Base-by-base conservation (phyloP, 2,329 filamentous ascomycete genomes). In the Pseudogymnoascus sp. region DNA sequence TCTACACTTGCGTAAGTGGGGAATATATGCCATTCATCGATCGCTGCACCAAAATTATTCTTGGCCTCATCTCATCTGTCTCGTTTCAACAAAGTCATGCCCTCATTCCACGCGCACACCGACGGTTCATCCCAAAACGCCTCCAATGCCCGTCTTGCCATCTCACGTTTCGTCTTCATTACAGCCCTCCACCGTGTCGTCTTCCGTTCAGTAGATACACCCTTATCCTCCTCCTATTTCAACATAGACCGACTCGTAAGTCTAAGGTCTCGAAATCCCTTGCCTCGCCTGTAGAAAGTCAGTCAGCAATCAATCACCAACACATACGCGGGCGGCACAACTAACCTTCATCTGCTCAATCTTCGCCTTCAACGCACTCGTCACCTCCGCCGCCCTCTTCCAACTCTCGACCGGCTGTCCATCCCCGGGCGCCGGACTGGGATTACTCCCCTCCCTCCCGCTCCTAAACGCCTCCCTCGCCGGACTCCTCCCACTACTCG, bases 311-410 rank as follows among this genome's bases (percentile, higher is more conserved):
- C 48, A 15, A n/a, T 18, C 27, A 58, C 3, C 52, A 33, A 10
- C 27, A 15, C 27, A 27, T 18, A 3, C 27, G 31, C 52, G 10
- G 3, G 18, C 52, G 21, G 9, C 12, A 18, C n/a, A 35, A 33
- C 25, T 42, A 21, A 84, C 85, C 82, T 97, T 99, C 94, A 99
- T 99, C 80, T 94, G 89, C 79, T 97, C 94, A 74, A 99, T 99
- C 73, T 94, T 86, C 60, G 93, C 92, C 79, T 97, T 99, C 71
- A 99, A 76, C 74, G 97, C 94, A 75, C 92, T 97, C 61, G 94
- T 99, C 63, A 99, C 94, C 78, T 99, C 94, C 1, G 94, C 94
- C 15, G 94, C 94, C 68, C 94, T 82, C 78, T 92, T 95, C 94
- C 94, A 99, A 73, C 92, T 97, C 77, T 99, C 94, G 15, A 87